Evolutionary conservation across 2,329 filamentous ascomycete species (phyloP), one percentile per base, ranked within the genome.

Genomic region (Rhynchosporium secalis): DNA sequence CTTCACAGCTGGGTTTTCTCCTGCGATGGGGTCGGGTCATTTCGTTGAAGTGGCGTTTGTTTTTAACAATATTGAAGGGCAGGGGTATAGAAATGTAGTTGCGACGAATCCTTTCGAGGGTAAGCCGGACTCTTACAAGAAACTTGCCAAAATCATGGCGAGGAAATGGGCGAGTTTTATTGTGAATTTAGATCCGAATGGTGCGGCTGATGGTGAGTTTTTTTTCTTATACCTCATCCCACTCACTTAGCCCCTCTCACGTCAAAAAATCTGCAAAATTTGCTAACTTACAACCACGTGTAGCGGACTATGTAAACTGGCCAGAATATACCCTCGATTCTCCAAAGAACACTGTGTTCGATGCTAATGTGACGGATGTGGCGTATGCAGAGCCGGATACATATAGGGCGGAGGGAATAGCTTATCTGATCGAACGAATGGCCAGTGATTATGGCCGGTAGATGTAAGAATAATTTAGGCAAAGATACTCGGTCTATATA

Each of bases 1-100:
- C 8, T 73, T 80, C 15, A 74, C 79, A 0, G 76, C 78, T 3
- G 80, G 82, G 9, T 67, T 79, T 1, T 72, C 76, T 0, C 73
- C 75, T 10, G 72, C 75, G 1, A 70, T 74, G 0, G 81, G 80
- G 0, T 80, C 79, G 0, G 78, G 79, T 0, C 85, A 87, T 71
- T 86, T 86, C 71, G 77, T 62, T n/a, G 75, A 72, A 49, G 77
- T 78, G 2, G 75, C 73, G 41, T 77, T 75, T 13, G 71, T 76
- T 6, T 74, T 77, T 33, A 65, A 72, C 49, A 75, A 70, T 62
- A 58, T 68, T 10, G 62, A 65, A 7, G 74, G 73, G 3, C 67
- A 58, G 5, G 71, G 71, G 0, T 71, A 71, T 49, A 26, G 20
- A n/a, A 62, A 63, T 41, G 59, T n/a, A 1, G 60, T 66, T 10